Base-by-base conservation (phyloP, 2,329 filamentous ascomycete species). In the Fulvia fulva region DNA sequence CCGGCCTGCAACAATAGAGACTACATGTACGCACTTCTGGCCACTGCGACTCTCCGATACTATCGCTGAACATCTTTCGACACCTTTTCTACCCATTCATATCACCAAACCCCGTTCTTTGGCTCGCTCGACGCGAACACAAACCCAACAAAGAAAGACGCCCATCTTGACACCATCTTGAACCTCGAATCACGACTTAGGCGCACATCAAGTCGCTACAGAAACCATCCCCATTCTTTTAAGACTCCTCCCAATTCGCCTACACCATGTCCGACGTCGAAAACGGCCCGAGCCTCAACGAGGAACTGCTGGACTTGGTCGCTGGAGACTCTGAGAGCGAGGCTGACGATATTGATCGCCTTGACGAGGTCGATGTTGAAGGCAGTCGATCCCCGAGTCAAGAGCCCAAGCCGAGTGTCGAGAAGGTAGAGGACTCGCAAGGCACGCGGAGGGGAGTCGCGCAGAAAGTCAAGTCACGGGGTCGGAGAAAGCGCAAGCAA, bases 281-380 rank as follows among this genome's bases (percentile, higher is more conserved):
- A 3, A 16, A 41, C 64, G 77, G 78, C 26, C 22, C 47, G 47
- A 50, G 22, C 58, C 83, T 97, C 66, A 93, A 97, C 73, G 91
- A 93, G 68, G 93, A 97, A 78, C 87, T 97, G 65, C 87, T 97
- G 64, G 92, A 90, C 70, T 86, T 97, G 65, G 94, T 92, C 55
- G 94, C 91, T 69, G 91, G 80, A 67, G 73, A 75, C 57, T 77
- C 78, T 60, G 67, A 83, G 65, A 72, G 75, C 56, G 58, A 55
- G 11, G 53, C 55, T n/a, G 67, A 69, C 28, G 67, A 71, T 32
- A 65, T 66, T 25, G 65, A 71, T 75, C 63, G 83, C 84, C 58
- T 83, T n/a, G n/a, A n/a, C n/a, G 70, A 77, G 79, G 75, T 78
- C 68, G 49, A 61, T 51, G 37, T 56, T 37, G 53, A 83, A n/a